Evolutionary conservation across 2,329 filamentous ascomycete genomes (phyloP), one percentile per base, ranked within the genome.

Genomic region (Fusarium tuaranense): DNA sequence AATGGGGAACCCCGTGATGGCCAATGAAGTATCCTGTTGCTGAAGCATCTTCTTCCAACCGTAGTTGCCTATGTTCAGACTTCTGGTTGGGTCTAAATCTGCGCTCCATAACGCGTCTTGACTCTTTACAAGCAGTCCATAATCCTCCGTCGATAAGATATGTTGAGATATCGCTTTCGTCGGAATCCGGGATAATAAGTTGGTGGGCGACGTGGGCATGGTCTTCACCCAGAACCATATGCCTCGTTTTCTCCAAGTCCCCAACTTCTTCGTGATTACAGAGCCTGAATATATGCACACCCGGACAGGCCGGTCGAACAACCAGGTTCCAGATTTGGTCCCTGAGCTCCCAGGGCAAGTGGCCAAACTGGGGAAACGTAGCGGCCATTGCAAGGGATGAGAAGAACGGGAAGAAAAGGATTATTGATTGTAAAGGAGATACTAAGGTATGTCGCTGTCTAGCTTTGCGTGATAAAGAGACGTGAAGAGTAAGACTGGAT

Each of bases 111-210:
- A 63, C 38, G 20, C 34, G 32, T 18, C 32, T 63, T 9, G 44
- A 63, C 41, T 63, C 60, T 51, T 36, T 63, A 16, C 60, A 63
- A 44, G 60, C 60, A 38, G 60, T 38, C 60, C 60, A 63, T 5
- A 63, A 25, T 51, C 60, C 60, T n/a, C 60, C 60, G 22, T 63
- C 60, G 18, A 63, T 63, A 13, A 63, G 60, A 16, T 63, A 63
- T 30, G 41, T 51, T 38, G 60, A 63, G 18, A 20, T 8, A 4
- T 63, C 38, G 44, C 30, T 51, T 14, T 58, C 34, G 32, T 38
- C 6, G 18, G 14, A 61, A n/a, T 12, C 25, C 7, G 60, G 60
- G 13, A 46, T 30, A 51, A 44, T 32, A 38, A 63, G 41, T 12
- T 38, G 41, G 18, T 32, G 25, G 10, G 6, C 12, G 14, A 7